Percentiles rank a stretch among this genome's conserved stretches.
phyloP scores from a whole-genome alignment of 208 protist species.

The Leishmania arabica region DNA sequence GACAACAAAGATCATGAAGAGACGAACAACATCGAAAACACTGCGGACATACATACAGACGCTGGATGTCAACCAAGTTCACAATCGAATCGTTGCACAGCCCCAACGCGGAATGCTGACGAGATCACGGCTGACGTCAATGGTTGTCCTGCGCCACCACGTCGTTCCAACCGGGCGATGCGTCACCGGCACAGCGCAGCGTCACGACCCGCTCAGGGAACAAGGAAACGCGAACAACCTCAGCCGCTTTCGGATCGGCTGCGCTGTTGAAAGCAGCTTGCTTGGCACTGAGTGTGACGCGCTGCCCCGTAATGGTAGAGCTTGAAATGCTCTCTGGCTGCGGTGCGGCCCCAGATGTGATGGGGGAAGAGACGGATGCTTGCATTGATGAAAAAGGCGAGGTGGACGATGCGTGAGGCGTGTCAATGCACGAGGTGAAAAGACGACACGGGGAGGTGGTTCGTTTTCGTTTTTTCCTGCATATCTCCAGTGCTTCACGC shows the following conservation, averaged over 20 bases:
- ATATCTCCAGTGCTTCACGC: not conserved
- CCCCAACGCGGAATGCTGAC: not conserved
- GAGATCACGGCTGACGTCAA: not conserved
- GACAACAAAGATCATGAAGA: not conserved
- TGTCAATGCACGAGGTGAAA: not conserved
- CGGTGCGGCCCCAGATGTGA: not conserved
- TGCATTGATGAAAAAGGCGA: not conserved
- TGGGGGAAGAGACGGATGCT: not conserved
- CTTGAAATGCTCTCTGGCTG: not conserved
- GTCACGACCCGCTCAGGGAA: slow-evolving; percentile 33
- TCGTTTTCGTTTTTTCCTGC: not conserved
- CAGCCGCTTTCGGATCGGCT: slow-evolving; percentile 25
- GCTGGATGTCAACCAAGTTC: not conserved
- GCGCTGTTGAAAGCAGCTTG: slow-evolving; percentile 20
- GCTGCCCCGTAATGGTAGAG: slow-evolving; percentile 22
- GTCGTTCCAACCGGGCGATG: slow-evolving; percentile 36
- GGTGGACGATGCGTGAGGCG: not conserved
- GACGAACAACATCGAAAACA: not conserved
- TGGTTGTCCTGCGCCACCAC: slow-evolving; percentile 20
- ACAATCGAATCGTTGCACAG: not conserved
- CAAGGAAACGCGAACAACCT: slow-evolving; percentile 29
- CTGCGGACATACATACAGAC: not conserved
- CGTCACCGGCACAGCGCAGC: slow-evolving; percentile 27
- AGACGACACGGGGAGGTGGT: too few species aligned
- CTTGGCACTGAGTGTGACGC: slow-evolving; percentile 40